Conservation (phyloP, 2,329 filamentous ascomycete species). For the Trichocomaceae sp. region DNA sequence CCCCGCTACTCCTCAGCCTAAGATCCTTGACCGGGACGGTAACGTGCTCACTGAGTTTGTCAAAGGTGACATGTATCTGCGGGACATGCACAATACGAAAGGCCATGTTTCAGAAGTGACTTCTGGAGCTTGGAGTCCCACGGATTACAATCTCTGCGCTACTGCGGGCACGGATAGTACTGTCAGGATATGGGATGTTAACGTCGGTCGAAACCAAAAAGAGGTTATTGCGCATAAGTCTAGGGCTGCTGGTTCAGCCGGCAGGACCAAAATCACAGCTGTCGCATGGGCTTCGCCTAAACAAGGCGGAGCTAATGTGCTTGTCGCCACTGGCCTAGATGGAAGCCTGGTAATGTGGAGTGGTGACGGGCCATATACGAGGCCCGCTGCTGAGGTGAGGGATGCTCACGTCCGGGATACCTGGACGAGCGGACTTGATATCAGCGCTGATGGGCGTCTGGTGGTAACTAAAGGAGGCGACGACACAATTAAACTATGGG, state of each 20-base stretch:
- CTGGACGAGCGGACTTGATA: constrained; percentile 87
- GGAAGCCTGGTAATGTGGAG: constrained; percentile 88
- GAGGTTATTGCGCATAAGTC: constrained; percentile 96
- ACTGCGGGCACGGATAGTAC: constrained; percentile 95
- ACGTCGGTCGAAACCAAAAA: constrained; percentile 81
- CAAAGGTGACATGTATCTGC: constrained; percentile 96
- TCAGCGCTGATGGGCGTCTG: constrained; percentile 84
- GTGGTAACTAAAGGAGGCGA: constrained; percentile 88
- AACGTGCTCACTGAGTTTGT: constrained; percentile 80
- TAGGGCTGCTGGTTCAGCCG: constrained; percentile 76
- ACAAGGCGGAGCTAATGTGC: constrained; percentile 69
- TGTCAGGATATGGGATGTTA: constrained; percentile 92
- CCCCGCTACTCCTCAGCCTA: constrained; percentile 81
- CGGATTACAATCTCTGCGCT: constrained; percentile 73
- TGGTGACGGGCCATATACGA: constrained; percentile 76
- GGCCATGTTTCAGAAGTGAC: constrained; percentile 91
- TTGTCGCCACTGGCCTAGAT: constrained; percentile 79
- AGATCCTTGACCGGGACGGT: constrained; percentile 82
- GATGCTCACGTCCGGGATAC: constrained; percentile 76
- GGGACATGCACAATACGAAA: constrained; percentile 96
- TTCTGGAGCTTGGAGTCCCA: constrained; percentile 84
- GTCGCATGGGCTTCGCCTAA: constrained; percentile 75
- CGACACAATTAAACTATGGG: constrained; percentile 91
- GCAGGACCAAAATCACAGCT: constrained; percentile 87
- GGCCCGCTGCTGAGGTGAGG: constrained; percentile 74